phyloP scores from a whole-genome alignment of 129 eudicot genomes.

The Tanacetum coccineum region DNA sequence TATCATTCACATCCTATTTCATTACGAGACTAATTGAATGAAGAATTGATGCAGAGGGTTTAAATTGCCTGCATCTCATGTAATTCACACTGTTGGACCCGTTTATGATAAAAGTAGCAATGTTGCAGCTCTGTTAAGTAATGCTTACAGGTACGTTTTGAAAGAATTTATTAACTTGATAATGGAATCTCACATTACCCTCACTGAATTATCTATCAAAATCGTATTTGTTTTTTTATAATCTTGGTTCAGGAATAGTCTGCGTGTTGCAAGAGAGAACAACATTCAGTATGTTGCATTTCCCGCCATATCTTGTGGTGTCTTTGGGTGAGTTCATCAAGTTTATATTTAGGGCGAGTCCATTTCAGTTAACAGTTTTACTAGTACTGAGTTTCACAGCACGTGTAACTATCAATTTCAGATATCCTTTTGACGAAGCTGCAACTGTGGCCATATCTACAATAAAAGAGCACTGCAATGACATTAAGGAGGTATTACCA shows the following conservation, averaged over 20 bases:
- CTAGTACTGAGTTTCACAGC: background rate
- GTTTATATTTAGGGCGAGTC: background rate
- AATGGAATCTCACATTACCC: background rate
- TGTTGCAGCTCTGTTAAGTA: slow-evolving; percentile 55
- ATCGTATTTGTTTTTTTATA: background rate
- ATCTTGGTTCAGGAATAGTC: slow-evolving; percentile 57
- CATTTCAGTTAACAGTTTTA: background rate
- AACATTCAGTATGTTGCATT: slow-evolving; percentile 86
- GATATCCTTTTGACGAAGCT: slow-evolving; percentile 94
- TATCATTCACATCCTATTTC: background rate
- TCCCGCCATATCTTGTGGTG: slow-evolving; percentile 93
- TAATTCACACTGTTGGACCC: slow-evolving; percentile 95
- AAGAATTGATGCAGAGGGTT: slow-evolving; percentile 65
- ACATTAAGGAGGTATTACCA: slow-evolving; percentile 63
- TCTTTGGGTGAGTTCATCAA: slow-evolving; percentile 52
- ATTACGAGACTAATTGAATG: background rate
- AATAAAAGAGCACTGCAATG: slow-evolving; percentile 58
- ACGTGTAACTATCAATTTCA: slow-evolving; percentile 30
- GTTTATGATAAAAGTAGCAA: slow-evolving; percentile 54
- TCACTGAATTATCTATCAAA: background rate
- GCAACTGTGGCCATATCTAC: slow-evolving; percentile 87
- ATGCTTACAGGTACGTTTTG: slow-evolving; percentile 63
- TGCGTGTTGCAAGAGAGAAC: slow-evolving; percentile 71
- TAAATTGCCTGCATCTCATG: slow-evolving; percentile 86
- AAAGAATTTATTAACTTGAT: background rate